Base-by-base conservation (phyloP, 345 rosid genomes). In the Eucalyptus camaldulensis region DNA sequence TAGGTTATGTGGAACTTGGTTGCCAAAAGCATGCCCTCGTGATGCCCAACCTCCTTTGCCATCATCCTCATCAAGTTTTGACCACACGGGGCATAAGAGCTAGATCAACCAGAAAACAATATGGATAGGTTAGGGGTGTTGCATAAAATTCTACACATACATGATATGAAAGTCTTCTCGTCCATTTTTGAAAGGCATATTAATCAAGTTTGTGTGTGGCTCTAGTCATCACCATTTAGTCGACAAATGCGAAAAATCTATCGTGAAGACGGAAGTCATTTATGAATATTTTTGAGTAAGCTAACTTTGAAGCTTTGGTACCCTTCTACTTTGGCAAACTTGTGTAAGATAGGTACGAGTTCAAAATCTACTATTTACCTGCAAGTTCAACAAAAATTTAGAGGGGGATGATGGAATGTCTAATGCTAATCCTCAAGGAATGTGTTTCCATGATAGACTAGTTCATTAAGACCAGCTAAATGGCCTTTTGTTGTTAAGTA, bases 221-320 rank as follows among this genome's bases (percentile, higher is more conserved):
- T 25, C 15, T 60, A 12, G n/a, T 60, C 67, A 58, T 60, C 0
- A 25, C 67, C 27, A 60, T 60, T 60, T 60, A 60, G 7, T 60
- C 0, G 15, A 60, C 14, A 60, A 60, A 25, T 25, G 2, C 1
- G 0, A 0, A 60, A 60, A 60, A 60, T 60, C n/a, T 27, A 60
- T 60, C 0, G 8, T 60, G 2, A 60, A 60, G n/a, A 60, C 1
- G 0, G 0, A 0, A 60, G n/a, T 60, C n/a, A 27, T 25, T 1
- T 0, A 25, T 60, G 67, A 25, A 60, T 60, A 27, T 60, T 25
- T 60, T 60, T 1, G 3, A 60, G 31, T 60, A 60, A 60, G 67
- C 1, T 60, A 25, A 25, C 65, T 60, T 25, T 58, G n/a, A 60
- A 60, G 31, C n/a, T 60, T 1, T 0, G 1, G 1, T 27, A 27